A percentile compares a stretch with the other conserved stretches of the same genome.
phyloP scores from a whole-genome alignment of 306 rosid genomes.

The Lathyrus oleraceus region DNA sequence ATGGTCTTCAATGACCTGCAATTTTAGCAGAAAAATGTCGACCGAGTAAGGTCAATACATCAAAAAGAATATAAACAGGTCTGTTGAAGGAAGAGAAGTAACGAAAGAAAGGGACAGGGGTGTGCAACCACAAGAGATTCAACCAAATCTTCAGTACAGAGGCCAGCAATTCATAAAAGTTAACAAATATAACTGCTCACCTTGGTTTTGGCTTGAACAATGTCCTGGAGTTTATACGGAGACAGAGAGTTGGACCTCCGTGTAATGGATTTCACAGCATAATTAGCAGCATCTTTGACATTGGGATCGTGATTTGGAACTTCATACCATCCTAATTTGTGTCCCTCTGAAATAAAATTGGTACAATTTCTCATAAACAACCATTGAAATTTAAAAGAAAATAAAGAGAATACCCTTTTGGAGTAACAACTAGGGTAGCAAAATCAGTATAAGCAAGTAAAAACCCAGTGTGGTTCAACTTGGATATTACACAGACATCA shows the following conservation, averaged over 20 bases:
- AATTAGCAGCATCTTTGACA: constrained; percentile 54
- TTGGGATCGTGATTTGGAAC: constrained; percentile 41
- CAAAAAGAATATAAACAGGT: background rate
- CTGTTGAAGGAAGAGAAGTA: background rate
- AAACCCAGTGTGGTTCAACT: background rate
- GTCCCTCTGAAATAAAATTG: constrained; percentile 34
- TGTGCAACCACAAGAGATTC: background rate
- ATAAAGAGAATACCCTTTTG: background rate
- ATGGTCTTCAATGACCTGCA: constrained; percentile 55
- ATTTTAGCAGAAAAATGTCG: constrained; percentile 16
- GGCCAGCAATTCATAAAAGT: constrained; percentile 11
- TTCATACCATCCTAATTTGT: constrained; percentile 39
- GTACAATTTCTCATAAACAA: constrained; percentile 22
- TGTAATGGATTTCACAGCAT: constrained; percentile 41
- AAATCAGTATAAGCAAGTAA: background rate
- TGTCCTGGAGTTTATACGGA: constrained; percentile 43
- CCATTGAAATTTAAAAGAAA: background rate
- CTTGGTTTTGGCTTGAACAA: constrained; percentile 50
- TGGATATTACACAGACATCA: background rate
- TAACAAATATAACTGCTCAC: constrained; percentile 21
- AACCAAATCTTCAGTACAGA: background rate
- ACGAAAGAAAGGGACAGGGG: background rate
- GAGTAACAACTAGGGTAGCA: background rate
- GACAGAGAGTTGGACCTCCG: constrained; percentile 39
- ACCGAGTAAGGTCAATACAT: background rate